These are phyloP conservation scores for Ulvella scutata DNA, from an alignment of 139 green algal species.

Conservation along the genomic window DNA sequence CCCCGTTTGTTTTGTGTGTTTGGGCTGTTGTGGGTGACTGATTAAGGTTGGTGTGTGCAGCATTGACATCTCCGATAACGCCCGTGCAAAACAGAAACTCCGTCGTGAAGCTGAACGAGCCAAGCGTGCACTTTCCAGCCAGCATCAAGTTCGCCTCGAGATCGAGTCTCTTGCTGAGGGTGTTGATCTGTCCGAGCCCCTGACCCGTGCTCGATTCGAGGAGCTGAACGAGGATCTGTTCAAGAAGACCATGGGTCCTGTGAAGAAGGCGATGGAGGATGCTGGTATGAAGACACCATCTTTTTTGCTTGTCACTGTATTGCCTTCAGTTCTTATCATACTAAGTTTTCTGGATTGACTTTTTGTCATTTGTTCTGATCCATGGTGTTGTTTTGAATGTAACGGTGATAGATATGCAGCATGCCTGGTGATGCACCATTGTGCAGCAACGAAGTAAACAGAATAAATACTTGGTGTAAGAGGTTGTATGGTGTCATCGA, in stretches of 20 bases:
- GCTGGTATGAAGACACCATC: conserved; percentile 81
- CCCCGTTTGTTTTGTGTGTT: no score
- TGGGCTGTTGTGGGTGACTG: no score
- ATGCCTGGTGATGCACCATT: no score
- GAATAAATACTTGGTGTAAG: conserved; percentile 33
- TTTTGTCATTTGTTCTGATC: no score
- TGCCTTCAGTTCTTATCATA: no score
- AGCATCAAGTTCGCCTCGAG: conserved; percentile 95
- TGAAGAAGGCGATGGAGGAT: conserved; percentile 93
- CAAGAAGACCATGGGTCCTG: conserved; percentile 91
- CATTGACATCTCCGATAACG: conserved; percentile 64
- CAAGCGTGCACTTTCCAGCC: conserved; percentile 89
- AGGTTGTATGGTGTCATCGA: not conserved
- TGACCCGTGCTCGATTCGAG: conserved; percentile 97
- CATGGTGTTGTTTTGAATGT: no score
- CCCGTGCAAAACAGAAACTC: conserved; percentile 87
- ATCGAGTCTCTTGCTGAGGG: conserved; percentile 92
- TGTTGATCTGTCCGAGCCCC: conserved; percentile 88
- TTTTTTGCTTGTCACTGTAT: no score
- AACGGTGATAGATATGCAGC: no score
- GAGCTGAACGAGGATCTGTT: conserved; percentile 98
- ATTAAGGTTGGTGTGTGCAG: no score
- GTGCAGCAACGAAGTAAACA: no score
- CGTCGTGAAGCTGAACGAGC: conserved; percentile 89
- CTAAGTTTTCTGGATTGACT: no score